These are phyloP conservation scores for Echeveria elegans DNA, from an alignment of 164 flowering plant genomes.

Conservation along the genomic window DNA sequence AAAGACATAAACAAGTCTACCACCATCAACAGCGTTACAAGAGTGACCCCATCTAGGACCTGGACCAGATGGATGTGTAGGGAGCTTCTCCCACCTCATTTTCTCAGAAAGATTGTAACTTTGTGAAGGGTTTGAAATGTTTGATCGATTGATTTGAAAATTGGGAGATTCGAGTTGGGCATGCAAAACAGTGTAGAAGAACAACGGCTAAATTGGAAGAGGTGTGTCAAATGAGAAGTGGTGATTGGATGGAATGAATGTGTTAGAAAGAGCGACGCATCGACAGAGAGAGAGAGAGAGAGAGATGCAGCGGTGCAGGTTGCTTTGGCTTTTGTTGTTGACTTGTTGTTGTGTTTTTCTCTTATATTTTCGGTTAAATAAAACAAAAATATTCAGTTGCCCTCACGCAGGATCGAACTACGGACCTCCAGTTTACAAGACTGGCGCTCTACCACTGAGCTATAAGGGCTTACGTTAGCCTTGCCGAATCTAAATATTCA, in stretches of 20 bases:
- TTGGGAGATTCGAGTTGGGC: background rate
- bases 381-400: no score
- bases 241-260: constrained; percentile 8
- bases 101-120: constrained; percentile 1
- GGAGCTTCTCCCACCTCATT: constrained; percentile 55
- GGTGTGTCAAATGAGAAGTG: background rate
- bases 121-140: background rate
- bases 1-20: constrained; percentile 69
- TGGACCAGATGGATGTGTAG: constrained; percentile 38
- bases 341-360: no score
- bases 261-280: background rate
- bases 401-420: constrained; percentile 77
- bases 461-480: background rate
- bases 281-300: background rate
- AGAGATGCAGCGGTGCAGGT: background rate
- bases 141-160: background rate
- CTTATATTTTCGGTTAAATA: no score
- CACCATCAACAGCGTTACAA: constrained; percentile 80
- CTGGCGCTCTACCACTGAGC: constrained; percentile 2
- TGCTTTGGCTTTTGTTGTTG: background rate
- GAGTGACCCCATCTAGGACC: constrained; percentile 98
- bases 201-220: background rate
- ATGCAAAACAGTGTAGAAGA: background rate
- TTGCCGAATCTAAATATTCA: no score
- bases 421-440: constrained; percentile 81